These are phyloP conservation scores for Cucumis sativus DNA, from an alignment of 306 rosid species.

Conservation along the genomic window Cucumber_9930_V3 NC_026659.2:24814501-24815000, in stretches of 20 bases:
- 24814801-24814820: neutral
- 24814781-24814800: neutral
- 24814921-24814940: too few relatives aligned
- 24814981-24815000: constrained; percentile 80
- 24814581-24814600: too few relatives aligned
- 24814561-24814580: too few relatives aligned
- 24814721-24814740: neutral
- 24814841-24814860: constrained; percentile 18
- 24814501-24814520: too few relatives aligned
- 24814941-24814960: too few relatives aligned
- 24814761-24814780: neutral
- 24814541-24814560: too few relatives aligned
- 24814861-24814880: neutral
- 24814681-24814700: neutral
- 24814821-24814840: neutral
- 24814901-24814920: neutral
- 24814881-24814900: constrained; percentile 10
- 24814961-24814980: constrained; percentile 12
- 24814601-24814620: too few relatives aligned
- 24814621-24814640: neutral
- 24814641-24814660: too few relatives aligned
- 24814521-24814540: too few relatives aligned
- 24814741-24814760: neutral
- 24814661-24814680: neutral
- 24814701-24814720: neutral